Conservation (phyloP, 306 rosid species). For the Cucurbita ficifolia region DNA sequence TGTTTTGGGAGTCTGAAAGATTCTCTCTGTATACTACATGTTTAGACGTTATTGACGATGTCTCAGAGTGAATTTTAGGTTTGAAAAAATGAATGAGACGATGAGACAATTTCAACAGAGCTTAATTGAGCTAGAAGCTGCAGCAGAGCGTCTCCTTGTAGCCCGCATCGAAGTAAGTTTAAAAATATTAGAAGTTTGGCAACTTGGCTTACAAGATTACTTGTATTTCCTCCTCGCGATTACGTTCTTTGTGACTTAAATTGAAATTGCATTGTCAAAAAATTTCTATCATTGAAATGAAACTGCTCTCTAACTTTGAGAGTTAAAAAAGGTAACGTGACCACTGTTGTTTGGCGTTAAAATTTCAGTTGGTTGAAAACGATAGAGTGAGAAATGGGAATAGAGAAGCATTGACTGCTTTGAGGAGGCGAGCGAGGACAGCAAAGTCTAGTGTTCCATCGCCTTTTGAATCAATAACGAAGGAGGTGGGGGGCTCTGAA, state of each 20-base stretch:
- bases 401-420: conserved; percentile 77
- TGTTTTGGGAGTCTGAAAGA: background rate
- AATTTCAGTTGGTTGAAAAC: conserved; percentile 54
- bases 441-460: conserved; percentile 70
- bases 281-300: background rate
- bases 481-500: conserved; percentile 38
- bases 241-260: background rate
- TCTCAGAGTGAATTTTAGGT: background rate
- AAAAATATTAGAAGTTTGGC: background rate
- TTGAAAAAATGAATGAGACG: conserved; percentile 34
- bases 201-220: background rate
- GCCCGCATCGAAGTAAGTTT: conserved; percentile 49
- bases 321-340: background rate
- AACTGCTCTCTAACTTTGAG: background rate
- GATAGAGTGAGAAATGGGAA: conserved; percentile 78
- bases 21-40: background rate
- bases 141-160: conserved; percentile 66
- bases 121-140: conserved; percentile 50
- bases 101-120: conserved; percentile 33
- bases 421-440: conserved; percentile 71
- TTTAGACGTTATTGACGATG: background rate
- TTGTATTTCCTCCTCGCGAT: background rate
- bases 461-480: conserved; percentile 77
- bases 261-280: background rate
- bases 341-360: background rate